Evolutionary conservation across 805 yeast genomes (phyloP).

Genomic region (Wilhelminamyces savonicus): DNA sequence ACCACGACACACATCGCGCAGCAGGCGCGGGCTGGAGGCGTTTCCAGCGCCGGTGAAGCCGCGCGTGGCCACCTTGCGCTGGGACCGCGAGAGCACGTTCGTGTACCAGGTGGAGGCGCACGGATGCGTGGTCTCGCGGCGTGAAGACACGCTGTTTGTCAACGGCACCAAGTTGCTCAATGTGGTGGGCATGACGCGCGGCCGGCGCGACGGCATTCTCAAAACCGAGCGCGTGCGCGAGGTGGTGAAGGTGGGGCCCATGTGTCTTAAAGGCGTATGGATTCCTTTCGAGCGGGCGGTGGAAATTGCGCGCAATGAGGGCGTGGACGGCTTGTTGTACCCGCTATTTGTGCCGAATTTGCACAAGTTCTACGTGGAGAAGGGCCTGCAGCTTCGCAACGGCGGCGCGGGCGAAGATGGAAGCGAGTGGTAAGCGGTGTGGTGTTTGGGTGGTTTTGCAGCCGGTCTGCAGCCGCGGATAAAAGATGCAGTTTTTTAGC

Average conservation of each 20-base stretch:
- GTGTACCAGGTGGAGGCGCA: conserved; percentile 33
- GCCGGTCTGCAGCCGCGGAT: no score
- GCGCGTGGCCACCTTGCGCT: conserved; percentile 26
- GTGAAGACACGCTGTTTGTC: conserved; percentile 28
- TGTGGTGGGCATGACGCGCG: conserved; percentile 34
- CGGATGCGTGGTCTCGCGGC: conserved; percentile 26
- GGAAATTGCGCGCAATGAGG: conserved; percentile 36
- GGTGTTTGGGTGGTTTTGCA: no score
- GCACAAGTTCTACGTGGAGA: conserved; percentile 16
- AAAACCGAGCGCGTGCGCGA: conserved; percentile 25
- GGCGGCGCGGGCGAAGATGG: no score
- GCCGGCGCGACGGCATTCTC: conserved; percentile 34
- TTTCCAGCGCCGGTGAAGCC: no score
- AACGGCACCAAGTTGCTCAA: conserved; percentile 35
- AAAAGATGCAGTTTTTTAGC: no score
- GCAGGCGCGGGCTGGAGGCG: no score
- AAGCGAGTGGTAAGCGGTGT: no score
- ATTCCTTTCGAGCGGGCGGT: conserved; percentile 33
- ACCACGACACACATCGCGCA: no score
- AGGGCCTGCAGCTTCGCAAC: no score
- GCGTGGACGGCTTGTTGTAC: conserved; percentile 23
- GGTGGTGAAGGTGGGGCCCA: conserved; percentile 31
- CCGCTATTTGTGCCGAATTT: conserved; percentile 30
- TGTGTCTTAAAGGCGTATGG: conserved; percentile 39
- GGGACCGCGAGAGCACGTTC: conserved; percentile 32